A percentile compares a stretch with the other conserved stretches of the same genome.
These are phyloP conservation scores for Podospora fimiseda DNA, from an alignment of 495 filamentous ascomycete genomes.

Conservation along the genomic window DNA sequence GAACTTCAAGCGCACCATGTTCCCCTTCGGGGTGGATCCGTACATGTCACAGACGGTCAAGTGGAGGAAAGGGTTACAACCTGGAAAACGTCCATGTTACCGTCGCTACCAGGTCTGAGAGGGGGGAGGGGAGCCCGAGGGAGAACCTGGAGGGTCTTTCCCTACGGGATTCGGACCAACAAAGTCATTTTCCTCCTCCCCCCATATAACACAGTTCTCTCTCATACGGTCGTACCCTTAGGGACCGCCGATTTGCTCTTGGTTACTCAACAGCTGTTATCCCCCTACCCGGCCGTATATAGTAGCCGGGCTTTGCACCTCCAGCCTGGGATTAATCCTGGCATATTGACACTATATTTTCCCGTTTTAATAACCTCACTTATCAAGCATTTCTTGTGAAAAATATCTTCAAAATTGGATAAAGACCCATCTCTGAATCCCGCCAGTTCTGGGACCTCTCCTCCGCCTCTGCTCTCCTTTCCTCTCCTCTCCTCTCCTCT, in stretches of 20 bases:
- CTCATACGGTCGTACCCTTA: conserved; percentile 3
- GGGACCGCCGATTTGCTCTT: not conserved
- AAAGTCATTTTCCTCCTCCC: not conserved
- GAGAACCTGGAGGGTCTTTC: too few relatives aligned
- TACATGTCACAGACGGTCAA: conserved; percentile 1
- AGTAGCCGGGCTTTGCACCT: not conserved
- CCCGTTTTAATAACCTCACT: too few relatives aligned
- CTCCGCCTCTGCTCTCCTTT: not conserved
- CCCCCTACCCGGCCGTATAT: not conserved
- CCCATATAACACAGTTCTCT: not conserved
- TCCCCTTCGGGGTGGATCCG: not conserved
- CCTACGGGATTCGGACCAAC: not conserved
- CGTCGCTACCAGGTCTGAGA: not conserved
- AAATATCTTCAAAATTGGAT: too few relatives aligned
- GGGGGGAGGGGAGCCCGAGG: too few relatives aligned
- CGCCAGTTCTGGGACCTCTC: too few relatives aligned
- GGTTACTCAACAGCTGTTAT: conserved; percentile 4
- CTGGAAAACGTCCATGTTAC: not conserved
- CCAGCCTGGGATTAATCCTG: too few relatives aligned
- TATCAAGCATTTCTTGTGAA: too few relatives aligned
- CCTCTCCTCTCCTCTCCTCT: not conserved
- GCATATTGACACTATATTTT: too few relatives aligned
- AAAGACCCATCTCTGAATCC: too few relatives aligned
- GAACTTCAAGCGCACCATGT: too few relatives aligned
- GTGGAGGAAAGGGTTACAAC: too few relatives aligned